phyloP scores from a whole-genome alignment of 345 rosid genomes.

The Raphanus sativus region DNA sequence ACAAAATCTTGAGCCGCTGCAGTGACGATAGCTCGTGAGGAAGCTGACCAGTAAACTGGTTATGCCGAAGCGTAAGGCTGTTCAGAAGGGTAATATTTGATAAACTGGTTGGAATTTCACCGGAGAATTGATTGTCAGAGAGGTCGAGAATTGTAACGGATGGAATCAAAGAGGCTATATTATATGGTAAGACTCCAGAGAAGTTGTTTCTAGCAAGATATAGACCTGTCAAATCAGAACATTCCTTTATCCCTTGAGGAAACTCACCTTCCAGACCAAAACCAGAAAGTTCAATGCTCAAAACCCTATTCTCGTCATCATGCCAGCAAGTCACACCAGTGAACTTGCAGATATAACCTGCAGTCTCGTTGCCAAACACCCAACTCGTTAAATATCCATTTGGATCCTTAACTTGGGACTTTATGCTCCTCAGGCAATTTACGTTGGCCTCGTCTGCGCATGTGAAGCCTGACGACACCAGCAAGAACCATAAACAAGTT shows the following conservation, averaged over 20 bases:
- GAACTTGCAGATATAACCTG: slow-evolving; percentile 75
- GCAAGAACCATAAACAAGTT: neutral
- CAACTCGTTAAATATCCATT: neutral
- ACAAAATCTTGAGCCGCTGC: slow-evolving; percentile 51
- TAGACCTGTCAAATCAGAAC: too few relatives aligned
- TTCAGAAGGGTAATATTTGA: too few relatives aligned
- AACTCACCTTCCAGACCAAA: too few relatives aligned
- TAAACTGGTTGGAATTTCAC: too few relatives aligned
- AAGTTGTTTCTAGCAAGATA: too few relatives aligned
- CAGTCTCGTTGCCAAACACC: neutral
- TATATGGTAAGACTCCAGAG: too few relatives aligned
- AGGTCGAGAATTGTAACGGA: too few relatives aligned
- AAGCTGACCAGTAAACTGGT: neutral
- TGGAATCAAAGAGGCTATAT: too few relatives aligned
- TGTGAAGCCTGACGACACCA: neutral
- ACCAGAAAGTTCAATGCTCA: too few relatives aligned
- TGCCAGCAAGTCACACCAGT: slow-evolving; percentile 92
- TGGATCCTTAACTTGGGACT: neutral
- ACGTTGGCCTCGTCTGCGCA: neutral
- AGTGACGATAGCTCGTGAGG: slow-evolving; percentile 38
- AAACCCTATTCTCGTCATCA: slow-evolving; percentile 45
- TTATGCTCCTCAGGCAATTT: neutral
- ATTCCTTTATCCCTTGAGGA: too few relatives aligned
- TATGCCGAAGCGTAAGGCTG: neutral
- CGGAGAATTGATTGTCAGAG: too few relatives aligned